Evolutionary conservation across 2,329 filamentous ascomycete genomes (phyloP).

Genomic region (Fusarium graminum): DNA sequence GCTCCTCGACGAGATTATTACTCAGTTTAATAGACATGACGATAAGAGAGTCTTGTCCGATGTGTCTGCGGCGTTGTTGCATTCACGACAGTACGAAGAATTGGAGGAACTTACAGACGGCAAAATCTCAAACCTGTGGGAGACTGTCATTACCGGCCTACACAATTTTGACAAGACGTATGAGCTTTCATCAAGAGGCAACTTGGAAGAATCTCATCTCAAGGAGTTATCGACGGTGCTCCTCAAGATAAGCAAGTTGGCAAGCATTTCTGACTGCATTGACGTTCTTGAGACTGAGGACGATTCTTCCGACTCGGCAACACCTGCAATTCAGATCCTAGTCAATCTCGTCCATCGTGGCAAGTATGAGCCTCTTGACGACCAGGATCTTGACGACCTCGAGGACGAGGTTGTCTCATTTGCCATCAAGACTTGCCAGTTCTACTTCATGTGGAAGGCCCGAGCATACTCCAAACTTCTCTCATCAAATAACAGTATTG

Average conservation of each 20-base stretch:
- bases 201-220: slow-evolving; percentile 74
- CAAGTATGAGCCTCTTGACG: slow-evolving; percentile 74
- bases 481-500: slow-evolving; percentile 66
- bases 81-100: slow-evolving; percentile 88
- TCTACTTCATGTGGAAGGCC: slow-evolving; percentile 97
- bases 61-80: slow-evolving; percentile 83
- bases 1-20: slow-evolving; percentile 90
- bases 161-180: slow-evolving; percentile 77
- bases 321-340: slow-evolving; percentile 74
- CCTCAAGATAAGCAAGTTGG: slow-evolving; percentile 83
- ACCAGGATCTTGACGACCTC: slow-evolving; percentile 78
- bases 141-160: slow-evolving; percentile 81
- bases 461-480: slow-evolving; percentile 69
- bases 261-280: slow-evolving; percentile 82
- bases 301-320: slow-evolving; percentile 60
- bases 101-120: slow-evolving; percentile 86
- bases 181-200: slow-evolving; percentile 78
- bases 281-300: slow-evolving; percentile 77
- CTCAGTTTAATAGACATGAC: slow-evolving; percentile 93
- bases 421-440: slow-evolving; percentile 80
- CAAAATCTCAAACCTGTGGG: slow-evolving; percentile 87
- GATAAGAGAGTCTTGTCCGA: slow-evolving; percentile 87
- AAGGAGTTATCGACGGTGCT: slow-evolving; percentile 79
- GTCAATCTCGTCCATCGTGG: slow-evolving; percentile 81
- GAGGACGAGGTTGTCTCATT: slow-evolving; percentile 84